Conservation (phyloP, 208 protist genomes). For the Trypanosoma conorhini region DNA sequence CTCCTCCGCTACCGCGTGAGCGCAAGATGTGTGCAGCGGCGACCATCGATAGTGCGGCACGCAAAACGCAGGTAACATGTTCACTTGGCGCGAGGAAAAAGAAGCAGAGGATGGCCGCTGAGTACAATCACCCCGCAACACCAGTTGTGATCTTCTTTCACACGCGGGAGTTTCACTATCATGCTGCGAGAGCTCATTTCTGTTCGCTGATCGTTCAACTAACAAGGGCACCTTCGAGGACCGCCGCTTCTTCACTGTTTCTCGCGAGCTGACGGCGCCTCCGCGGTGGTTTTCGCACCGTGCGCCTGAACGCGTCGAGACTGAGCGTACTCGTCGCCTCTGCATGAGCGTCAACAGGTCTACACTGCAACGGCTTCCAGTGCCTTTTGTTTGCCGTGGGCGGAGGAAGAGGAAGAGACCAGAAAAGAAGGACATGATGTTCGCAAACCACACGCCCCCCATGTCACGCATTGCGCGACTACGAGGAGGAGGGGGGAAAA, state of each 20-base stretch:
- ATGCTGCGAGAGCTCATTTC: not conserved
- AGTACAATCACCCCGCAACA: not conserved
- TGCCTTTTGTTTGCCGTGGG: not conserved
- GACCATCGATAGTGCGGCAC: conserved; percentile 17
- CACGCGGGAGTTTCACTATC: not conserved
- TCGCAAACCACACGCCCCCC: not conserved
- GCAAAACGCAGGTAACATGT: conserved; percentile 5
- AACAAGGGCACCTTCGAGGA: not conserved
- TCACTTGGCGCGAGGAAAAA: not conserved
- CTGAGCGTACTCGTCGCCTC: not conserved
- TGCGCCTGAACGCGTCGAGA: not conserved
- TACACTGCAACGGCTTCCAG: not conserved
- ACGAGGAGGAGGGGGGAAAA: not conserved
- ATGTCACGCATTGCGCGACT: not conserved
- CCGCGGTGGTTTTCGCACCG: not conserved
- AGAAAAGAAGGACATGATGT: not conserved
- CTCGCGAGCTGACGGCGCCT: not conserved
- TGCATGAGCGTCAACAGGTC: not conserved
- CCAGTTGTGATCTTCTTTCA: not conserved
- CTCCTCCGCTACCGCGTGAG: conserved; percentile 7
- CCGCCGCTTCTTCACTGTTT: not conserved
- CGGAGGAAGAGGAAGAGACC: not conserved
- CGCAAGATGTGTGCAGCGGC: conserved; percentile 20
- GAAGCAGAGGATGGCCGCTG: not conserved
- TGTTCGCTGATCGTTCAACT: conserved; percentile 1